Percentiles rank a stretch among this genome's conserved stretches.
Conservation (phyloP, 768 basidiomycete genomes). For the Rhodotorula kratochvilovae region DNA sequence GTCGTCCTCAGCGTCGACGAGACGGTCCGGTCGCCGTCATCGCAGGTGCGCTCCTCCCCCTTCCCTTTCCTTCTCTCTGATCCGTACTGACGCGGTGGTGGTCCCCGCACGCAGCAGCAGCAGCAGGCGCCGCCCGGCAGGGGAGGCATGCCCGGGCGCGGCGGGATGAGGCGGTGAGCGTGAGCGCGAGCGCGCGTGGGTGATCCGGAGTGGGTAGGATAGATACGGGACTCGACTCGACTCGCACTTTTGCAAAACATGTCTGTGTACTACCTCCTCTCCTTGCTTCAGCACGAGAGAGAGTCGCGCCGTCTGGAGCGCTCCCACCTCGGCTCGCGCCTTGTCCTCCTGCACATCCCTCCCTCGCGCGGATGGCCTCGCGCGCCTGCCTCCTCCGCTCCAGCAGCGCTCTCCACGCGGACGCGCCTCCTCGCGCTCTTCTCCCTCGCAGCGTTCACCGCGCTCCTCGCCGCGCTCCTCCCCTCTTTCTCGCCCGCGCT, state of each 20-base stretch:
- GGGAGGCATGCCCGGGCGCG: constrained; percentile 24
- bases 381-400: too few species aligned
- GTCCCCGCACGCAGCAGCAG: not conserved
- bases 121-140: constrained; percentile 10
- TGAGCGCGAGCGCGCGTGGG: too few species aligned
- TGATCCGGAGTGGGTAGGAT: too few species aligned
- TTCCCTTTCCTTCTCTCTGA: not conserved
- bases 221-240: too few species aligned
- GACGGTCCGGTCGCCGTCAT: constrained; percentile 78
- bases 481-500: not conserved
- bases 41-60: constrained; percentile 5
- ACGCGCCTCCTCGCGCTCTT: not conserved
- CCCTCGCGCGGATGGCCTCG: not conserved
- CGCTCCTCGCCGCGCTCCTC: not conserved
- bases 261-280: too few species aligned
- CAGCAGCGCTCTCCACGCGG: not conserved
- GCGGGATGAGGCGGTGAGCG: constrained; percentile 21
- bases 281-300: too few species aligned
- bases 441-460: not conserved
- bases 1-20: constrained; percentile 94
- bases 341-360: too few species aligned
- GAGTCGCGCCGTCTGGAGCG: too few species aligned
- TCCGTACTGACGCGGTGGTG: not conserved
- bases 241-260: not conserved
- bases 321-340: too few species aligned